Evolutionary conservation across 2,329 filamentous ascomycete species (phyloP).

Genomic region (Chrysoporthe cubensis): DNA sequence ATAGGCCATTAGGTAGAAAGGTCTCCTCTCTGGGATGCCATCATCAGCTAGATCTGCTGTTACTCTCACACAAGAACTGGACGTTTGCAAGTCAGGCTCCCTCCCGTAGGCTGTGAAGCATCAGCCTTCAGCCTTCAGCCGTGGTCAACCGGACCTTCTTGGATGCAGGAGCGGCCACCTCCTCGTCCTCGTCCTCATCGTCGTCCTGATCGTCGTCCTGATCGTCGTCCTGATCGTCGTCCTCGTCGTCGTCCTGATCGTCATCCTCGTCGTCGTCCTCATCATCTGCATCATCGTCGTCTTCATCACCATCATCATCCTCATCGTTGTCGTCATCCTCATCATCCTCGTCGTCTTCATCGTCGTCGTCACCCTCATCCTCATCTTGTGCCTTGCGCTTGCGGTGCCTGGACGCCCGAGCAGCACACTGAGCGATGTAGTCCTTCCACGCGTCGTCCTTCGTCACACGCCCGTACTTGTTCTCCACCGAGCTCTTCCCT

Average conservation of each 20-base stretch:
- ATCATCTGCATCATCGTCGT: no score
- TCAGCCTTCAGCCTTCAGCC: not conserved
- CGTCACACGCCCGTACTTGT: slow-evolving; percentile 23
- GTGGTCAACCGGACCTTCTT: not conserved
- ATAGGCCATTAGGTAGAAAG: no score
- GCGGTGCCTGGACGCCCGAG: not conserved
- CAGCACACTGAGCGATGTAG: not conserved
- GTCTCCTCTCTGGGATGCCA: no score
- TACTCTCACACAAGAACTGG: no score
- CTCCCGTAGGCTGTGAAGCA: not conserved
- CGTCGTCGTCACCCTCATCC: not conserved
- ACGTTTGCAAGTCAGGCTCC: no score
- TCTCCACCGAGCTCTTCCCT: slow-evolving; percentile 19
- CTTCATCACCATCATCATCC: no score
- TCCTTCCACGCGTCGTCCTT: not conserved
- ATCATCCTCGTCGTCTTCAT: not conserved
- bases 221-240: not conserved
- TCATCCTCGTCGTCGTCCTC: no score
- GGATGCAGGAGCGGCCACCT: not conserved
- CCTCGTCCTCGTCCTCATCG: not conserved
- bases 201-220: not conserved
- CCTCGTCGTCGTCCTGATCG: not conserved
- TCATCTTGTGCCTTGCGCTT: not conserved
- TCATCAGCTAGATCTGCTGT: no score
- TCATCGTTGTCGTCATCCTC: not conserved